Conservation (phyloP, 768 basidiomycete genomes). For the Nevesoporus exiguus region DNA sequence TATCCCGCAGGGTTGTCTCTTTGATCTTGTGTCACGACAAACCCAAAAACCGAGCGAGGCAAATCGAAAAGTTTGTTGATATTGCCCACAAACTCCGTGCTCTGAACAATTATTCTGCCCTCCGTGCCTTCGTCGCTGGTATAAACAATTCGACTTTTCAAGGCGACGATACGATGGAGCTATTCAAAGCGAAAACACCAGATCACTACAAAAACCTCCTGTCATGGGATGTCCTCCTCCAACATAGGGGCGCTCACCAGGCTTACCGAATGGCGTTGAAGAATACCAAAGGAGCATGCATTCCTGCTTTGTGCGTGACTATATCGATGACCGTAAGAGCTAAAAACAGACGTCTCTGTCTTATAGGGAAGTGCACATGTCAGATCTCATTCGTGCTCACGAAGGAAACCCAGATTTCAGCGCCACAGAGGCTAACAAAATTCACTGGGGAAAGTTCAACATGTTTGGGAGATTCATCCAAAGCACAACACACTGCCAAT, state of each 20-base stretch:
- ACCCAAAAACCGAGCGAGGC: conserved; percentile 65
- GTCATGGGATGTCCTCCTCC: conserved; percentile 83
- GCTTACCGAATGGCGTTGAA: conserved; percentile 88
- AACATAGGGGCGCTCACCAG: conserved; percentile 76
- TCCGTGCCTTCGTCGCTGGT: conserved; percentile 92
- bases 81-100: conserved; percentile 77
- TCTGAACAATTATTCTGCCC: conserved; percentile 88
- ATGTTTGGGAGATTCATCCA: conserved; percentile 87
- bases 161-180: conserved; percentile 73
- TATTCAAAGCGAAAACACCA: conserved; percentile 62
- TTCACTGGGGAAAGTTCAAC: conserved; percentile 96
- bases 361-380: conserved; percentile 84
- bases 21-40: conserved; percentile 87
- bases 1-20: conserved; percentile 75
- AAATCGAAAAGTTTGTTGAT: conserved; percentile 87
- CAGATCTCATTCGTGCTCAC: conserved; percentile 83
- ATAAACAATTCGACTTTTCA: conserved; percentile 81
- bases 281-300: conserved; percentile 81
- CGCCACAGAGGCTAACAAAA: conserved; percentile 59
- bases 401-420: conserved; percentile 78
- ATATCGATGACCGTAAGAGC: background rate
- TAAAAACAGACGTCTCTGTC: conserved; percentile 12
- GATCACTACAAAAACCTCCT: conserved; percentile 73
- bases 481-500: conserved; percentile 74
- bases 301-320: conserved; percentile 72